Percentiles rank a stretch among this genome's conserved stretches.
Evolutionary conservation across 495 filamentous ascomycete species (phyloP).

Genomic region (Barbatosphaeria neglecta): DNA sequence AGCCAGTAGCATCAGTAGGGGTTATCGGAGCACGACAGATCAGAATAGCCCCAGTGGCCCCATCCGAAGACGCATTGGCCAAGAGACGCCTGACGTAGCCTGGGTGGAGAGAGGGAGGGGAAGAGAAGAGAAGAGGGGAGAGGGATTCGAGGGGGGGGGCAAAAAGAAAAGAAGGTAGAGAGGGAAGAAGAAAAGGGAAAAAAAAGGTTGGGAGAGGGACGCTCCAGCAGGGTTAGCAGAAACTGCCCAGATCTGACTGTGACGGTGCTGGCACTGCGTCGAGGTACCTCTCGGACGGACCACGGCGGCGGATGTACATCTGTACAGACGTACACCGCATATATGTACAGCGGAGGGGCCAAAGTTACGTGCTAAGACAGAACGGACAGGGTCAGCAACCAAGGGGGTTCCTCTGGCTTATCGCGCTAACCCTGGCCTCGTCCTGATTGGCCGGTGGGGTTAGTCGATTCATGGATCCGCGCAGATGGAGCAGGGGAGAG

Average conservation of each 20-base stretch:
- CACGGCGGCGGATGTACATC: too few relatives aligned
- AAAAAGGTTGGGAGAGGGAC: too few relatives aligned
- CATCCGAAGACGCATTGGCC: neutral
- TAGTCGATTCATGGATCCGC: neutral
- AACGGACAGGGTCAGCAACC: neutral
- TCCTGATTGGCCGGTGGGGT: neutral
- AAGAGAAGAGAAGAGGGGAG: neutral
- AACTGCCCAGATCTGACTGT: too few relatives aligned
- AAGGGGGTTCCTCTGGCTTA: neutral
- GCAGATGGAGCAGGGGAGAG: too few relatives aligned
- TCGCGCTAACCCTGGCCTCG: neutral
- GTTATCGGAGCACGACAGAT: neutral
- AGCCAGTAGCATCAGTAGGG: neutral
- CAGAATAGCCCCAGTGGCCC: neutral
- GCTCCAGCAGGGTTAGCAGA: too few relatives aligned
- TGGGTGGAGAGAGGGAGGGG: neutral
- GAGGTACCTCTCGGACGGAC: too few relatives aligned
- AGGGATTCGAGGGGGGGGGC: neutral
- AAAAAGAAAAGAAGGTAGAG: conserved; percentile 7
- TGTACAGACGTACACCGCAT: too few relatives aligned
- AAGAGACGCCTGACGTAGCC: neutral
- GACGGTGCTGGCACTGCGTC: too few relatives aligned
- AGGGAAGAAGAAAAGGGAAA: conserved; percentile 1
- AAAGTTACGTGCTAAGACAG: neutral
- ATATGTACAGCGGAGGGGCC: too few relatives aligned